Evolutionary conservation across 768 basidiomycete species (phyloP).

Genomic region (Auriscalpium vulgare): DNA sequence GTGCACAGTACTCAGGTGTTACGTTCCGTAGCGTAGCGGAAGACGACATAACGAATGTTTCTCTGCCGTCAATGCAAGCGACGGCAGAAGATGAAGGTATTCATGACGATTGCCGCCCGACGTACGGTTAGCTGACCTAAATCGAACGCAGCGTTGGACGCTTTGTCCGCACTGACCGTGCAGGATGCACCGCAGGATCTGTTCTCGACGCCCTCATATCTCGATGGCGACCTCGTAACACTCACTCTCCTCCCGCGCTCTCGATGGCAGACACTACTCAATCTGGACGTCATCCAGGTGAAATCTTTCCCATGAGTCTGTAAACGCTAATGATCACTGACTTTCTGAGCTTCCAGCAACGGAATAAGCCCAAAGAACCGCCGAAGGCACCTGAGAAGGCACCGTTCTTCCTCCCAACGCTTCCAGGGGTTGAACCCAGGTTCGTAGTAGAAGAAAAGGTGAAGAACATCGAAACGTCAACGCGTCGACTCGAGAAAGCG

Average conservation of each 20-base stretch:
- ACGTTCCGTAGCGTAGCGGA: slow-evolving; percentile 75
- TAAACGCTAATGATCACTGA: neutral
- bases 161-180: slow-evolving; percentile 53
- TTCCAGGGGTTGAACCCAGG: slow-evolving; percentile 79
- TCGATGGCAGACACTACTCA: slow-evolving; percentile 94
- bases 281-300: slow-evolving; percentile 89
- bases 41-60: slow-evolving; percentile 58
- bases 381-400: slow-evolving; percentile 93
- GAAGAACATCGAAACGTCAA: slow-evolving; percentile 33
- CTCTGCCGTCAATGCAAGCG: slow-evolving; percentile 81
- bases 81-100: slow-evolving; percentile 72
- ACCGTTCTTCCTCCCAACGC: slow-evolving; percentile 93
- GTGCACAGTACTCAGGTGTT: slow-evolving; percentile 86
- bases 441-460: slow-evolving; percentile 53
- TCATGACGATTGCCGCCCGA: slow-evolving; percentile 6
- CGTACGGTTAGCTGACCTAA: slow-evolving; percentile 2
- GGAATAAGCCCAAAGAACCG: slow-evolving; percentile 94
- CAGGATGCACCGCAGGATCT: slow-evolving; percentile 57
- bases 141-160: slow-evolving; percentile 50
- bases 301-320: slow-evolving; percentile 12
- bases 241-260: slow-evolving; percentile 87
- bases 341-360: slow-evolving; percentile 45
- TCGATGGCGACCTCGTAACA: slow-evolving; percentile 88
- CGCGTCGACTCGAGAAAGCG: slow-evolving; percentile 45
- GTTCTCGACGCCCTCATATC: slow-evolving; percentile 80